A percentile compares a stretch with the other conserved stretches of the same genome.
These are phyloP conservation scores for Fonsecaea multimorphosa DNA, from an alignment of 2,329 filamentous ascomycete genomes.

Conservation along the genomic window DNA sequence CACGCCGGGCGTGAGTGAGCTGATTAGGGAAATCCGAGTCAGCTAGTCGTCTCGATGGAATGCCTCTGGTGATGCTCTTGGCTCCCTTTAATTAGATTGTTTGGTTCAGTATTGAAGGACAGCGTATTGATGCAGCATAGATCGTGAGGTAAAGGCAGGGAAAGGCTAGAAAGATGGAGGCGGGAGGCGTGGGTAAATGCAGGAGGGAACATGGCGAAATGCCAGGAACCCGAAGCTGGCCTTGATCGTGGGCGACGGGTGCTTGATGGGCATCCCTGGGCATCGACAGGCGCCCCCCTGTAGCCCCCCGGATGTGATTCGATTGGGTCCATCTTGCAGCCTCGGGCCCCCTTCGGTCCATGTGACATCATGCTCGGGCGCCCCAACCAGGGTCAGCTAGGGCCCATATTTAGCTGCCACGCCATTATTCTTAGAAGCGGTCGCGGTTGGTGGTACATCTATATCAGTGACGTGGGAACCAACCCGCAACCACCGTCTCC, in stretches of 20 bases:
- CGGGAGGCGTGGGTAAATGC: background rate
- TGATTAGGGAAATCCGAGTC: background rate
- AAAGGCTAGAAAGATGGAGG: background rate
- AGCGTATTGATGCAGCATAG: background rate
- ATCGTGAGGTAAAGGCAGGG: background rate
- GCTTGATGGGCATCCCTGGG: background rate
- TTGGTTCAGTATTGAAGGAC: background rate
- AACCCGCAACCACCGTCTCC: background rate
- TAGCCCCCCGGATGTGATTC: constrained; percentile 1
- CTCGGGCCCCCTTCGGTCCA: background rate
- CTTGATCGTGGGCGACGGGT: background rate
- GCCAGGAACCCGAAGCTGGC: constrained; percentile 17
- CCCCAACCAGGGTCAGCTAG: background rate
- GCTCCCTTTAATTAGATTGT: background rate
- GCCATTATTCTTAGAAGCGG: background rate
- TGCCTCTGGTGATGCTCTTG: background rate
- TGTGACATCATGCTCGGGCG: constrained; percentile 2
- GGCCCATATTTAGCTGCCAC: background rate
- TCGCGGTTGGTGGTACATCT: background rate
- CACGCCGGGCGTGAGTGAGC: background rate
- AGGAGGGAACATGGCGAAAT: constrained; percentile 7
- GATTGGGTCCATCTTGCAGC: constrained; percentile 6
- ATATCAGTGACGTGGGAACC: background rate
- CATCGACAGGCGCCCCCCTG: too few relatives aligned
- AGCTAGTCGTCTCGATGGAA: background rate